These are phyloP conservation scores for Tricholomella constricta DNA, from an alignment of 768 basidiomycete species.

Conservation along the genomic window DNA sequence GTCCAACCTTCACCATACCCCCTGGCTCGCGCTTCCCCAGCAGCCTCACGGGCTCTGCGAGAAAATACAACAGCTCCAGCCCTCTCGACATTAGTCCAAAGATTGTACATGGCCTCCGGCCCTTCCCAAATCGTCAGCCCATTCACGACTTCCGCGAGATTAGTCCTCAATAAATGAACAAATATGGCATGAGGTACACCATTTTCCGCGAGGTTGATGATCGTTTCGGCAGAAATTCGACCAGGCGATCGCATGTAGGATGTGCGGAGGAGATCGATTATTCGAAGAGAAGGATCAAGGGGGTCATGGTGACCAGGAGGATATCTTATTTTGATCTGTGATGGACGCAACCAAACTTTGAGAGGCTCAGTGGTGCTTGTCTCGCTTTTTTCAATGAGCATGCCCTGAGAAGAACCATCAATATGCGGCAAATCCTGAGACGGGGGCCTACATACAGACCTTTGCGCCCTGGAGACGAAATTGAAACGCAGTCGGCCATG, in stretches of 20 bases:
- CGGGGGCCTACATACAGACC: too few relatives aligned
- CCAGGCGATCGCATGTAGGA: constrained; percentile 49
- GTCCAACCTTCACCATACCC: constrained; percentile 43
- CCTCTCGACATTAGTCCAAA: constrained; percentile 43
- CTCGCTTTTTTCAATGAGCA: constrained; percentile 20
- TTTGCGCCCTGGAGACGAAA: constrained; percentile 50
- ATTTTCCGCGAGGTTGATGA: constrained; percentile 68
- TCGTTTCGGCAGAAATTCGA: constrained; percentile 54
- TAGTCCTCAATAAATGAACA: constrained; percentile 35
- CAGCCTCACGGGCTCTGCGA: constrained; percentile 33
- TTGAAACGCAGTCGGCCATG: constrained; percentile 51
- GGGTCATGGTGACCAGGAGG: constrained; percentile 17
- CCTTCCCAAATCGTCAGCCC: constrained; percentile 49
- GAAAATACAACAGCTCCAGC: constrained; percentile 37
- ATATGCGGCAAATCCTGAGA: background rate
- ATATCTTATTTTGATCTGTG: constrained; percentile 51
- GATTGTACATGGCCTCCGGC: constrained; percentile 36
- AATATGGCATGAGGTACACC: constrained; percentile 51
- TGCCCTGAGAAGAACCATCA: constrained; percentile 31
- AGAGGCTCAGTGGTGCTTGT: constrained; percentile 18
- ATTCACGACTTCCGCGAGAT: constrained; percentile 35
- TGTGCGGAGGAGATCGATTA: constrained; percentile 54
- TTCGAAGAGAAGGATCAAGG: constrained; percentile 43
- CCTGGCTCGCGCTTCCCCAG: constrained; percentile 43
- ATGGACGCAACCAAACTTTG: constrained; percentile 37